These are phyloP conservation scores for Amylostereum chailletii DNA, from an alignment of 1,284 basidiomycete genomes.

Conservation along the genomic window DNA sequence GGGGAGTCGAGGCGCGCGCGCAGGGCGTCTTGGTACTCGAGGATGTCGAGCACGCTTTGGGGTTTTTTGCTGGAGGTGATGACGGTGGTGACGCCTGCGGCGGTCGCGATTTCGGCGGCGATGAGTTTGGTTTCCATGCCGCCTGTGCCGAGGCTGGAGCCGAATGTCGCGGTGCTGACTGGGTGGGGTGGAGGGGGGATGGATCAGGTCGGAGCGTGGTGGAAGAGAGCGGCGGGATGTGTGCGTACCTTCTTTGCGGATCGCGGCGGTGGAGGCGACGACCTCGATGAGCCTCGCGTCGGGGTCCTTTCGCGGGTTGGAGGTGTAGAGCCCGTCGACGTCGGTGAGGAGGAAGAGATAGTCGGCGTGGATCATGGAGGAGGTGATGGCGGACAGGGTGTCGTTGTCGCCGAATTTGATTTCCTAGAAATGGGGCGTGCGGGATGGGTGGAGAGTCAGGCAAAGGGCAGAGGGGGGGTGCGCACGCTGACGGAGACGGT, in stretches of 20 bases:
- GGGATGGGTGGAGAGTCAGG: not conserved
- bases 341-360: constrained; percentile 96
- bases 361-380: constrained; percentile 95
- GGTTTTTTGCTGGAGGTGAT: constrained; percentile 83
- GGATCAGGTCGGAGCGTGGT: not conserved
- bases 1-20: constrained; percentile 25
- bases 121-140: constrained; percentile 99
- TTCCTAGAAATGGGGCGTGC: constrained; percentile 48
- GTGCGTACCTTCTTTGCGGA: constrained; percentile 67
- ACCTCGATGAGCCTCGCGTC: constrained; percentile 74
- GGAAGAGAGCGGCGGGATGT: constrained; percentile 2
- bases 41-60: constrained; percentile 72
- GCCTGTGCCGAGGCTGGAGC: constrained; percentile 90
- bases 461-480: constrained; percentile 23
- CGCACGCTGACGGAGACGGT: constrained; percentile 86
- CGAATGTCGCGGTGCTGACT: constrained; percentile 90
- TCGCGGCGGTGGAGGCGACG: constrained; percentile 77
- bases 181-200: not conserved
- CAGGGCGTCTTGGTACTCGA: constrained; percentile 53
- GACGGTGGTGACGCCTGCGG: constrained; percentile 91
- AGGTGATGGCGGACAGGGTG: constrained; percentile 93
- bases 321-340: constrained; percentile 93
- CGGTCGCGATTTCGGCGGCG: constrained; percentile 94
- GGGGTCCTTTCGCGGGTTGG: constrained; percentile 90
- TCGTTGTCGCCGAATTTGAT: constrained; percentile 99